phyloP scores from a whole-genome alignment of 2,329 filamentous ascomycete species.

The Claviceps sp. region DNA sequence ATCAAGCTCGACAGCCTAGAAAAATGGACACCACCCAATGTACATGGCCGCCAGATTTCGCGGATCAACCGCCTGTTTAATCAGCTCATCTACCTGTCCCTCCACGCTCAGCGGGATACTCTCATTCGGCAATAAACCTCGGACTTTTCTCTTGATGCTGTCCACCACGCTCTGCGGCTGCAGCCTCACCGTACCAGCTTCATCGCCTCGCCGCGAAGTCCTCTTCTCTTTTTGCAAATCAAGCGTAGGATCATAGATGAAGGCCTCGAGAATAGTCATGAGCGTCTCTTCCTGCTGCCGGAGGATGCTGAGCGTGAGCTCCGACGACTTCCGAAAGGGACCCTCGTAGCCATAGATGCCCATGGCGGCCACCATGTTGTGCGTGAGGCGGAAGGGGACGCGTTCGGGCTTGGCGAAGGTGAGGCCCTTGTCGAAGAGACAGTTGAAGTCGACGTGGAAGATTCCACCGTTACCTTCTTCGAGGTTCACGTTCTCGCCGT shows the following conservation, averaged over 20 bases:
- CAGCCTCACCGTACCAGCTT: constrained; percentile 28
- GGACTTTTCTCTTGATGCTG: constrained; percentile 75
- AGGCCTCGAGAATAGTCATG: constrained; percentile 95
- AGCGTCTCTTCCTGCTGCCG: constrained; percentile 89
- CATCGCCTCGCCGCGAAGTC: constrained; percentile 20
- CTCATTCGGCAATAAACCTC: constrained; percentile 71
- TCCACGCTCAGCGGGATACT: constrained; percentile 89
- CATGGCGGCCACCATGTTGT: constrained; percentile 98
- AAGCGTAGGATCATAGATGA: constrained; percentile 90
- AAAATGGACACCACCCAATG: constrained; percentile 72
- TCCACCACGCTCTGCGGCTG: constrained; percentile 68
- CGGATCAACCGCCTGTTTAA: constrained; percentile 71
- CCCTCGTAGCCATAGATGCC: constrained; percentile 89
- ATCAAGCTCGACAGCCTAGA: constrained; percentile 20
- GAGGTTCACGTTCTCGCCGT: constrained; percentile 93
- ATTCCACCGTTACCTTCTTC: constrained; percentile 89
- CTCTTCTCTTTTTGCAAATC: constrained; percentile 67
- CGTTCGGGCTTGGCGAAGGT: constrained; percentile 91
- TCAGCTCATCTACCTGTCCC: constrained; percentile 92
- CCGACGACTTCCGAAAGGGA: constrained; percentile 80
- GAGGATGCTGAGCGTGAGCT: constrained; percentile 72
- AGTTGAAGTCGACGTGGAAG: constrained; percentile 99
- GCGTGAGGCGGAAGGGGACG: constrained; percentile 91
- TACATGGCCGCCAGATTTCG: constrained; percentile 85
- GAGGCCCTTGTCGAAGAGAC: constrained; percentile 93